A percentile compares a stretch with the other conserved stretches of the same genome.
These are phyloP conservation scores for Coemansia sp. DNA, from an alignment of 192 early-diverging fungal species.

Conservation along the genomic window DNA sequence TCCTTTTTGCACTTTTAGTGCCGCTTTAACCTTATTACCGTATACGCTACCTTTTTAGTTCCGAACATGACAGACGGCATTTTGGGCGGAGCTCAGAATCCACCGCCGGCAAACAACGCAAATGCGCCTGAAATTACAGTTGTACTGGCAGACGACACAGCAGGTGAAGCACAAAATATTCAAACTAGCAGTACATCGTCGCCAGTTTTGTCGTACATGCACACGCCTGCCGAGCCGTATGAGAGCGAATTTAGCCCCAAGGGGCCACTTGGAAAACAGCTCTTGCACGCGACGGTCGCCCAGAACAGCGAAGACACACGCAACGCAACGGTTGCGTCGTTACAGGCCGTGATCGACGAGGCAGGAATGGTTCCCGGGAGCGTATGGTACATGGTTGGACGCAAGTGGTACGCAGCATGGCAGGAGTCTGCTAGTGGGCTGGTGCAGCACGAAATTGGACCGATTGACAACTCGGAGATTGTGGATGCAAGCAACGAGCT, in stretches of 20 bases:
- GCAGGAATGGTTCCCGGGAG: conserved; percentile 36
- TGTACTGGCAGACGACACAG: not conserved
- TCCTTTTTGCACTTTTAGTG: not conserved
- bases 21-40: not conserved
- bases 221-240: conserved; percentile 43
- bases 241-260: conserved; percentile 5
- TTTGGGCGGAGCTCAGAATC: conserved; percentile 2
- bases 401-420: conserved; percentile 52
- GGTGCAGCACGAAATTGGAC: conserved; percentile 29
- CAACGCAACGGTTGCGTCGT: conserved; percentile 15
- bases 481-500: conserved; percentile 36
- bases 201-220: conserved; percentile 22
- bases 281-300: not conserved
- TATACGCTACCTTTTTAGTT: not conserved
- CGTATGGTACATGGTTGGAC: conserved; percentile 55
- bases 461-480: conserved; percentile 52
- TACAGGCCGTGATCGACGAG: conserved; percentile 20
- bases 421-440: conserved; percentile 43
- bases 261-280: not conserved
- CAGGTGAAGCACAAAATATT: not conserved
- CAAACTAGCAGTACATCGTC: conserved; percentile 1
- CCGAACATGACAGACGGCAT: conserved; percentile 1
- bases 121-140: conserved; percentile 7
- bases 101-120: not conserved
- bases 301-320: not conserved